Conservation (phyloP, 192 early-diverging fungal species). For the Gonapodya prolifera region DNA sequence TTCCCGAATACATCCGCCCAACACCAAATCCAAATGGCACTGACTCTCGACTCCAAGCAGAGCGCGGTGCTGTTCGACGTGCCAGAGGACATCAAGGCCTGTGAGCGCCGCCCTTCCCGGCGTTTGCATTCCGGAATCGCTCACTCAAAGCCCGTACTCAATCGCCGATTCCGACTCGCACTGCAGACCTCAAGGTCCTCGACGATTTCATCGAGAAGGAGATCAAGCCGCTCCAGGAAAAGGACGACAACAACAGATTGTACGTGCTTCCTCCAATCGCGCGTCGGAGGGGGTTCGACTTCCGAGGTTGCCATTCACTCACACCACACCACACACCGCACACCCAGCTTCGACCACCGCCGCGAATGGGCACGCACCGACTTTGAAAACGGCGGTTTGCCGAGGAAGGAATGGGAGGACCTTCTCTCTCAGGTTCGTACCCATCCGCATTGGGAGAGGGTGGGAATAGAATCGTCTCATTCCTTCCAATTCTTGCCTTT, state of each 20-base stretch:
- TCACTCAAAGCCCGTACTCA: too few species aligned
- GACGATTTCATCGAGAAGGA: neutral
- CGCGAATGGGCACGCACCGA: constrained; percentile 4
- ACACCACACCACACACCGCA: too few species aligned
- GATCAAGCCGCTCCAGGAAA: constrained; percentile 2
- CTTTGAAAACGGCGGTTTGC: constrained; percentile 1
- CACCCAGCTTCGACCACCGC: constrained; percentile 1
- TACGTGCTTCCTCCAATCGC: too few species aligned
- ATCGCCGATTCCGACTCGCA: too few species aligned
- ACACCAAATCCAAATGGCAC: neutral
- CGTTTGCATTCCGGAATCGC: neutral
- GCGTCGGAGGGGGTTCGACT: too few species aligned
- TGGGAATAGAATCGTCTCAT: neutral
- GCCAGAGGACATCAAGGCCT: neutral
- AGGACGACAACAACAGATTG: constrained; percentile 6
- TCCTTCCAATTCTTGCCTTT: neutral
- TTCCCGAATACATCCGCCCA: neutral
- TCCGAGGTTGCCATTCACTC: too few species aligned
- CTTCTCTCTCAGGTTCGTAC: neutral
- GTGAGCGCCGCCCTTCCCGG: neutral
- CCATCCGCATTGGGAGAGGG: too few species aligned
- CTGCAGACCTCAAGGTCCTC: neutral
- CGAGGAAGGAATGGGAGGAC: constrained; percentile 2
- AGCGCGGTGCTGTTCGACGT: neutral
- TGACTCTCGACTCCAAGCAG: neutral